phyloP scores from a whole-genome alignment of 1,284 basidiomycete genomes.

The Ustilago hordei region DNA sequence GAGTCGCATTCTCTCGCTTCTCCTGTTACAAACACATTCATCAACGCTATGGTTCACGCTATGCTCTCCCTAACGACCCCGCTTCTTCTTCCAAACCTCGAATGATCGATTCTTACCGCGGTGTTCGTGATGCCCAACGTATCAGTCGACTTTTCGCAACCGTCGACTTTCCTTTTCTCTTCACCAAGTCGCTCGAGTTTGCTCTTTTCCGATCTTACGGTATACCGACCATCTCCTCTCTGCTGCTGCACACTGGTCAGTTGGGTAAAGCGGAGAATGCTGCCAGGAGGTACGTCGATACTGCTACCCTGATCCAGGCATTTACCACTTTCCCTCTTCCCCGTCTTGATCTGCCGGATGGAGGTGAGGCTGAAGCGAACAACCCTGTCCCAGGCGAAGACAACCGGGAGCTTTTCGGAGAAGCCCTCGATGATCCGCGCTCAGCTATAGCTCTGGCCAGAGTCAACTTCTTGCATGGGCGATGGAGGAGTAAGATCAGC shows the following conservation, averaged over 20 bases:
- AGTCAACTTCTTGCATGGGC: conserved; percentile 46
- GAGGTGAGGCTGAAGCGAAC: conserved; percentile 9
- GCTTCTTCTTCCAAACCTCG: conserved; percentile 25
- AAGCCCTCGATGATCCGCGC: conserved; percentile 43
- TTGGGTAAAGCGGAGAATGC: conserved; percentile 43
- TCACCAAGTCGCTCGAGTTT: conserved; percentile 41
- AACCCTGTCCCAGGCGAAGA: background rate
- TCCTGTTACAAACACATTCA: conserved; percentile 29
- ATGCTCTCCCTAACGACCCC: conserved; percentile 18
- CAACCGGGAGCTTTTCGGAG: conserved; percentile 34
- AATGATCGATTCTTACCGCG: conserved; percentile 46
- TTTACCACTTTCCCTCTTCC: conserved; percentile 77
- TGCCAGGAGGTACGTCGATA: conserved; percentile 42
- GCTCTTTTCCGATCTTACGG: conserved; percentile 52
- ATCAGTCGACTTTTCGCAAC: conserved; percentile 30
- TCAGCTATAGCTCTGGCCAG: conserved; percentile 44
- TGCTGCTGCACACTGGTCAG: conserved; percentile 47
- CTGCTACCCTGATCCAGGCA: conserved; percentile 54
- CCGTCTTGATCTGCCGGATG: conserved; percentile 73
- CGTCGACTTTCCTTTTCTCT: conserved; percentile 31
- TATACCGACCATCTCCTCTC: conserved; percentile 46
- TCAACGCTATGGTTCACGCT: conserved; percentile 36
- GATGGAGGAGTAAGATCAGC: conserved; percentile 45
- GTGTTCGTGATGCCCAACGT: conserved; percentile 47
- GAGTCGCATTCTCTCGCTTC: conserved; percentile 24